Base-by-base conservation (phyloP, 2,329 filamentous ascomycete species). In the Colletotrichum sublineola region DNA sequence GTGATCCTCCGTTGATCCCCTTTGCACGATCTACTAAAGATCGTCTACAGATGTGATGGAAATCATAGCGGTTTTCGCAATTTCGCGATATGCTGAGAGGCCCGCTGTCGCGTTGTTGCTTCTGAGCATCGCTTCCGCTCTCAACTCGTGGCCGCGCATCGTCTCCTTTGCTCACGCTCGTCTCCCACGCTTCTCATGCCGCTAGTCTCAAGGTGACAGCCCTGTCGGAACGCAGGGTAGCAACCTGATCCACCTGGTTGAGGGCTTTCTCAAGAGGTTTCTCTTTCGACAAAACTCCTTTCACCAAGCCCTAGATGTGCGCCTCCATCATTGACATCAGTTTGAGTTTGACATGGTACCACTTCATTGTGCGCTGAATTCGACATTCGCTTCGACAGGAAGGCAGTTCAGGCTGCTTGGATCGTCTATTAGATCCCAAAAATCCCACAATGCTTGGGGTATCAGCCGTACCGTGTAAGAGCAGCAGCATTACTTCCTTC, bases 131-230 rank as follows among this genome's bases (percentile, higher is more conserved):
- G 76, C 76, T 46, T 80, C 78, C 0, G 75, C 77, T 76, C 77
- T 79, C 6, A 80, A 61, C 62, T 80, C 79, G 56, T 80, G 79
- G 5, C 78, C 78, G 42, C 79, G 75, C 79, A 81, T 77, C 46
- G 80, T 82, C 3, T 78, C 78, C 63, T 79, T 70, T 24, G 48
- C 79, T 80, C 18, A 80, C 75, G 1, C 78, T 79, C 5, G 78
- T 79, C 73, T 82, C 81, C 80, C 80, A 82, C 1, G 76, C 81
- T 70, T 81, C 78, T 29, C 80, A 73, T 1, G 80, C 78, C 0
- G 77, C 80, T 31, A 78, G 66, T 18, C 81, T 66, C 24, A 78
- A 80, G 38, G 81, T 78, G 63, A 81, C 77, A 29, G 81, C 77
- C 65, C 79, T 79, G 74, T 82, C 80, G 0, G 80, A 80, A 66